Base-by-base conservation (phyloP, 495 filamentous ascomycete genomes). In the Bryoglossum gracile region DNA sequence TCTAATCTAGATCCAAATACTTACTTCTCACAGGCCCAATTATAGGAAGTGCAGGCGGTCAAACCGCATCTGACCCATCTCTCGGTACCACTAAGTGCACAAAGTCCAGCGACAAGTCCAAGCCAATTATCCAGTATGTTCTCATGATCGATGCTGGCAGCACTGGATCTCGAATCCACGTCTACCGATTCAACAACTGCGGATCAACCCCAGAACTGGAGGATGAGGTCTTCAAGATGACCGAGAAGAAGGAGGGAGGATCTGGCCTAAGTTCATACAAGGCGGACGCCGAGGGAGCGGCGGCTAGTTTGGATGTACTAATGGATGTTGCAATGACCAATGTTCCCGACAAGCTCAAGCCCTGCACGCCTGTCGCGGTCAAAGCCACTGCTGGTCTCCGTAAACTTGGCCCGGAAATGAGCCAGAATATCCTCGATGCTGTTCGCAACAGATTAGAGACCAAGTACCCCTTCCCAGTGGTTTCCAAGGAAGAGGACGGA, bases 141-240 rank as follows among this genome's bases (percentile, higher is more conserved):
- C 77, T 95, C 55, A 97, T 98, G 92, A 88, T 98, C 60, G 92
- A 98, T 72, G 92, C 92, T 30, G 92, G 92, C 46, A 96, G 90
- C 68, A 95, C 91, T 33, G 92, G 92, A 49, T 97, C 92, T 51
- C 86, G 92, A 46, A 95, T 98, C 61, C 92, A 98, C 68, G 90
- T 97, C 46, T 98, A 96, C 71, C 83, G 84, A 51, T 98, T 98
- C 78, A 98, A 96, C 72, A 98, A 97, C 72, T 98, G 92, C 70
- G 94, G 89, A 43, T 64, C 83, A 28, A 89, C 90, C 17, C 92
- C 92, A n/a, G 92, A 97, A 68, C 76, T 98, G 14, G 92, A 98
- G 62, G 71, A 80, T 57, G 92, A 98, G 62, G 73, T 83, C 17
- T 98, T 98, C 64, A 80, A 94, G 70, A 83, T 85, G 80, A 96